These are phyloP conservation scores for Fusarium concolor DNA, from an alignment of 2,329 filamentous ascomycete species.

Conservation along the genomic window DNA sequence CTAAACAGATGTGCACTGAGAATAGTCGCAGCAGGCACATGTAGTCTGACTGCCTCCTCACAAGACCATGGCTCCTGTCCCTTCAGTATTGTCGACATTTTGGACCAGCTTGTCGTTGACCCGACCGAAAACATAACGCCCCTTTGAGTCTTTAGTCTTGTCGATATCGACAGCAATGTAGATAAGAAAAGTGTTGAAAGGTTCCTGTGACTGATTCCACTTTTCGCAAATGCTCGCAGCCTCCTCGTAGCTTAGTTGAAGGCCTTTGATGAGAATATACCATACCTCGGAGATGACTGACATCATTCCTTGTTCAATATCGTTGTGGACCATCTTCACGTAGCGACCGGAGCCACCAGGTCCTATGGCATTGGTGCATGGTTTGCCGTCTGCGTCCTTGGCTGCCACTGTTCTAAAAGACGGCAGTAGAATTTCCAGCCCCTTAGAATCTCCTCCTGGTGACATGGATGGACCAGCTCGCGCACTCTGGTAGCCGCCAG, in stretches of 20 bases:
- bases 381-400: rapidly evolving
- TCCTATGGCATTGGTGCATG: not conserved
- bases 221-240: not conserved
- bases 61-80: constrained; percentile 8
- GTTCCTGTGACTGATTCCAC: not conserved
- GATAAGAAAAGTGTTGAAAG: not conserved
- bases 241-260: not conserved
- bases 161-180: not conserved
- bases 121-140: not conserved
- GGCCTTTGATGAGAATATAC: constrained; percentile 9
- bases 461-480: not conserved
- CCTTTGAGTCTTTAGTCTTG: rapidly evolving
- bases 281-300: constrained; percentile 1
- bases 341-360: not conserved
- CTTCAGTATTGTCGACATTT: constrained; percentile 1
- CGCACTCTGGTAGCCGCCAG: constrained; percentile 1
- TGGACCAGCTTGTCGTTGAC: not conserved
- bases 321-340: not conserved
- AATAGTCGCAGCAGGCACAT: not conserved
- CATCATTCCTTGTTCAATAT: constrained; percentile 9
- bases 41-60: constrained; percentile 7
- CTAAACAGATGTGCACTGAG: constrained; percentile 7
- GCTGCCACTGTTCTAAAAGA: not conserved
- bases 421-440: not conserved
- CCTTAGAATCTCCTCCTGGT: constrained; percentile 3